Conservation (phyloP, 306 rosid species). For the Cucurbita moschata region DNA sequence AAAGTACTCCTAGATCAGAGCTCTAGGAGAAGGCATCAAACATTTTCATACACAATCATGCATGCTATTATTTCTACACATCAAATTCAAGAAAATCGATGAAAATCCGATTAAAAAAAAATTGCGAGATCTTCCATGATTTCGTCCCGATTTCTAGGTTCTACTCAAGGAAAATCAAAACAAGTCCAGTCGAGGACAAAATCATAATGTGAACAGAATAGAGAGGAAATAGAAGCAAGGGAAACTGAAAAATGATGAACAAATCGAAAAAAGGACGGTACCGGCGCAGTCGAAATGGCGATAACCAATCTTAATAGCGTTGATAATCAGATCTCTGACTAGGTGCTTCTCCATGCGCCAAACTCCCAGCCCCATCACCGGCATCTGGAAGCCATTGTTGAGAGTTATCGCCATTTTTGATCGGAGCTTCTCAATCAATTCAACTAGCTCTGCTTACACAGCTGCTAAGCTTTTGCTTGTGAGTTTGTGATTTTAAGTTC, state of each 20-base stretch:
- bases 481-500: too few relatives aligned
- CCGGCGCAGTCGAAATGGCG: constrained; percentile 94
- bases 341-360: constrained; percentile 60
- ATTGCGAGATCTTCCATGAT: background rate
- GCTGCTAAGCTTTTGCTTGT: too few relatives aligned
- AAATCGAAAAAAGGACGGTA: background rate
- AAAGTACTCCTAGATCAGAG: background rate
- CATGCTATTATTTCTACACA: background rate
- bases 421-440: too few relatives aligned
- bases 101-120: background rate
- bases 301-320: constrained; percentile 56
- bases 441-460: too few relatives aligned
- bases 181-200: background rate
- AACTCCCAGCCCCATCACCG: constrained; percentile 54
- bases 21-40: background rate
- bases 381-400: constrained; percentile 65
- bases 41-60: background rate
- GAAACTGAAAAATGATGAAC: background rate
- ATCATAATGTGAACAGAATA: background rate
- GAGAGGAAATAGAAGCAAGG: background rate
- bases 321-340: constrained; percentile 43
- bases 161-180: constrained; percentile 2
- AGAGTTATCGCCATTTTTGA: constrained; percentile 36
- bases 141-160: background rate
- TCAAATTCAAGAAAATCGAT: background rate